Base-by-base conservation (phyloP, 345 rosid genomes). In the Salix exigua region DNA sequence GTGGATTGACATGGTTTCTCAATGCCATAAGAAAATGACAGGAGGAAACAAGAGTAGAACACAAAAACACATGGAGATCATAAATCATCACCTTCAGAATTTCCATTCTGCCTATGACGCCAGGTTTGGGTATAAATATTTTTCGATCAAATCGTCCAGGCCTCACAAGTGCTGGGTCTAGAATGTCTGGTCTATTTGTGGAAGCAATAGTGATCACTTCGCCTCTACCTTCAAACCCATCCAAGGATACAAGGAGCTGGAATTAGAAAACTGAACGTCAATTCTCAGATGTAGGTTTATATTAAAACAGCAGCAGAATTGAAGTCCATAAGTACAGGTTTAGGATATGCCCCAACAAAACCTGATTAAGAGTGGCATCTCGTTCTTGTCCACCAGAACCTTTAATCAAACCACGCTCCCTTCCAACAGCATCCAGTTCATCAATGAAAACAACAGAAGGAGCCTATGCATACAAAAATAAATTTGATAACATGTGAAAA, bases 351-450 rank as follows among this genome's bases (percentile, higher is more conserved):
- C 17, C 26, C 21, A 48, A 82, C 80, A n/a, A 35, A 72, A 94
- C 97, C 97, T 94, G 98, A 86, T 94, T 94, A 67, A 94, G 94
- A 44, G 98, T 94, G 70, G 98, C 98, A 82, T 94, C 98, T 63
- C 97, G 96, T 85, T 94, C 98, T 90, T 92, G 97, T 74, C 98
- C 97, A 50, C 98, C 98, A 79, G 96, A 94, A 67, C 98, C 97
- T 83, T 92, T 94, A 66, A 94, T 92, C 76, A 94, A 83, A 74
- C 98, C 98, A 83, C 98, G 94, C 75, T 91, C 94, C 81, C 98
- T 91, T 79, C 98, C 98, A 77, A 94, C 98, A 80, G 97, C 98
- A 86, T 94, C 98, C 88, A 94, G 68, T 74, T 94, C 97, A 85
- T 94, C 97, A 73, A 94, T 92, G 83, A 94, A 94, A 67, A 91